Conservation (phyloP, 2,329 filamentous ascomycete genomes). For the Phaeophleospora eucalypticola region DNA sequence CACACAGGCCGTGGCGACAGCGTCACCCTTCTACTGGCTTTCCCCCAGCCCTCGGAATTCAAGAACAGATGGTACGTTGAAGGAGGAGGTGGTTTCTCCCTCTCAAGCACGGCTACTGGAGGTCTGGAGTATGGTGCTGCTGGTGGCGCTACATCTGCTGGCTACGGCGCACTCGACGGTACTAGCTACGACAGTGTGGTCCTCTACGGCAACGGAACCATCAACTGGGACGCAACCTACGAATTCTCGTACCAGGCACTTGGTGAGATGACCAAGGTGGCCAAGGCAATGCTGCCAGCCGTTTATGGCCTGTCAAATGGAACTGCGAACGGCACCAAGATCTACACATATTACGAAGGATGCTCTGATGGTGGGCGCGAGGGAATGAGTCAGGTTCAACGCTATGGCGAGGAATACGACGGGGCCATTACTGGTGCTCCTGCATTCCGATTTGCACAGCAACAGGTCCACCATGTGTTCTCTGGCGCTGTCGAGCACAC, state of each 20-base stretch:
- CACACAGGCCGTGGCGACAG: constrained; percentile 21
- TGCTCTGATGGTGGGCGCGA: constrained; percentile 52
- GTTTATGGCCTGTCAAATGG: constrained; percentile 37
- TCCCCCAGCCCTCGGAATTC: constrained; percentile 43
- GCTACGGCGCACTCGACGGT: constrained; percentile 48
- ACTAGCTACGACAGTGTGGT: constrained; percentile 36
- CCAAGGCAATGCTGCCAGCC: constrained; percentile 39
- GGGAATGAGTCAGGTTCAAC: constrained; percentile 48
- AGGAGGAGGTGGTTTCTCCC: constrained; percentile 44
- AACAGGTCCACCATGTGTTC: constrained; percentile 43
- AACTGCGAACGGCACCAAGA: constrained; percentile 19
- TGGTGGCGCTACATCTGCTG: constrained; percentile 47
- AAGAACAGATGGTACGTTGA: constrained; percentile 46
- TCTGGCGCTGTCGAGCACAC: constrained; percentile 38
- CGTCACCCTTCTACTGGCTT: constrained; percentile 23
- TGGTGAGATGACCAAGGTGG: constrained; percentile 47
- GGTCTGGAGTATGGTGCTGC: constrained; percentile 47
- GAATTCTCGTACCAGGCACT: constrained; percentile 51
- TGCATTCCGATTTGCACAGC: constrained; percentile 43
- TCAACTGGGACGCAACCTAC: constrained; percentile 48
- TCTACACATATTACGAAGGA: constrained; percentile 48
- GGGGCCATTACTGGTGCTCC: constrained; percentile 45
- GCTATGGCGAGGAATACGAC: constrained; percentile 47
- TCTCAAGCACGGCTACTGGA: constrained; percentile 30
- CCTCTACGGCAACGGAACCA: constrained; percentile 41